Evolutionary conservation across 2,329 filamentous ascomycete species (phyloP), one percentile per base, ranked within the genome.

Genomic region (Paecilomyces sp.): DNA sequence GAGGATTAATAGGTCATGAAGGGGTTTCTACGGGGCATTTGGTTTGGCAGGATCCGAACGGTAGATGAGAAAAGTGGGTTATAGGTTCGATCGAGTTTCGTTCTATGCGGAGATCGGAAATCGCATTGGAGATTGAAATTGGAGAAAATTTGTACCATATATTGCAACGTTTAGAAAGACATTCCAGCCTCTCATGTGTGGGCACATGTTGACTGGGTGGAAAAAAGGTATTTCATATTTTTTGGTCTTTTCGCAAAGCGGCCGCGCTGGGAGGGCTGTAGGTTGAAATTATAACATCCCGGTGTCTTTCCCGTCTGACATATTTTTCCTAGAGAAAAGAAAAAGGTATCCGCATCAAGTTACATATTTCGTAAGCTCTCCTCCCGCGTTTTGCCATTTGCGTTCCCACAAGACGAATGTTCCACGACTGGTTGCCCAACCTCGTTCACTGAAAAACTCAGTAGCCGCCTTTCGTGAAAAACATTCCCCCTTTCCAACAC

Each of bases 341-440:
- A 70, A 62, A 74, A 70, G 69, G 72, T 72, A 67, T 65, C 68
- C 68, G 67, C 68, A 68, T 72, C 67, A 70, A 74, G 68, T 72
- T 75, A 76, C 73, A 76, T 73, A 68, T 69, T 70, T 74, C 73
- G 73, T 74, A 73, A 67, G 67, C 65, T 67, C 63, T 69, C 68
- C 68, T 67, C 71, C 70, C 25, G 51, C 24, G 51, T 30, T 28
- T 53, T 53, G 11, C 24, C 15, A 53, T 56, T 56, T 56, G 30
- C 55, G 15, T 56, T 41, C 55, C 55, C 55, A 47, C 41, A 47
- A 18, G 41, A 47, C n/a, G 41, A 47, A 47, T 53, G 22, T 53
- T 53, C 51, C 51, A 25, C 22, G 11, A 53, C 18, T 15, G 24
- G 28, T 53, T 25, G 28, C 51, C 51, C 51, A 53, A 30, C 24